phyloP scores from a whole-genome alignment of 73 alveolate species.

The Tetrahymena borealis region DNA sequence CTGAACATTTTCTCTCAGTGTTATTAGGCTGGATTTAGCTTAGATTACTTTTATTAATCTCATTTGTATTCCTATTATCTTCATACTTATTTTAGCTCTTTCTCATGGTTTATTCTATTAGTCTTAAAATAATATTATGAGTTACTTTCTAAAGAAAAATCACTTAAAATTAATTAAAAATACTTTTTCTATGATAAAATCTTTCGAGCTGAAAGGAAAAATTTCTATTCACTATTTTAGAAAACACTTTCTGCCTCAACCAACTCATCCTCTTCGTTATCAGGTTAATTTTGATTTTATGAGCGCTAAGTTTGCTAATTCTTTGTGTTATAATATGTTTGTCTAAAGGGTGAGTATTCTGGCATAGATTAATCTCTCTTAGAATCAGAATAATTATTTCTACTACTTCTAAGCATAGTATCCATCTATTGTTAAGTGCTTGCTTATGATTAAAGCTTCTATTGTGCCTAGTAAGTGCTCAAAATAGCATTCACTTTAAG shows the following conservation, averaged over 20 bases:
- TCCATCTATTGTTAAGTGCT: neutral
- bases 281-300: neutral
- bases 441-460: neutral
- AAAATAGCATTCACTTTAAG: neutral
- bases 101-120: neutral
- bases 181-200: neutral
- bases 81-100: neutral
- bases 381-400: neutral
- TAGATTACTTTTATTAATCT: neutral
- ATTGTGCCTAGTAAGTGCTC: neutral
- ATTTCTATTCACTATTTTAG: neutral
- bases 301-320: neutral
- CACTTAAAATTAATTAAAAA: too few species aligned
- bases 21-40: neutral
- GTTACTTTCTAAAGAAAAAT: too few species aligned
- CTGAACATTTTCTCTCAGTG: neutral
- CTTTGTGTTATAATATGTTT: neutral
- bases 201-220: neutral
- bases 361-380: neutral
- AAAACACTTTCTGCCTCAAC: neutral
- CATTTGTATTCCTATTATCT: neutral
- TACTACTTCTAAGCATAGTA: neutral
- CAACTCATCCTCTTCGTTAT: neutral
- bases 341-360: neutral
- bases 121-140: neutral